Conservation (phyloP, 371 early-diverging fungal genomes). For the Furculomyces boomerangus region DNA sequence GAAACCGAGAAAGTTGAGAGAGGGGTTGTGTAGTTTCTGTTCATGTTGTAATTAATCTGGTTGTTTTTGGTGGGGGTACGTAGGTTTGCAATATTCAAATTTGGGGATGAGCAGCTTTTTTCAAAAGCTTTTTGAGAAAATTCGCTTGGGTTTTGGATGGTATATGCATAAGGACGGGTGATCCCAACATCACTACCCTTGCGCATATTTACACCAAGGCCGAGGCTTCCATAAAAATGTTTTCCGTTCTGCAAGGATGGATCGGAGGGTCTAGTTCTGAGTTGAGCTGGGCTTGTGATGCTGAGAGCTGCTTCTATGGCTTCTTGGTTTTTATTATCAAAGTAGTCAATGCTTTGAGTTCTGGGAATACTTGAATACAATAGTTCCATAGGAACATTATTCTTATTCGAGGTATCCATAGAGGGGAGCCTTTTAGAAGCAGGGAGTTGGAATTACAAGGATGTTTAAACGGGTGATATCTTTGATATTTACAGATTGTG, state of each 20-base stretch:
- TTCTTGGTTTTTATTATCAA: background rate
- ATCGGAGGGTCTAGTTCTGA: background rate
- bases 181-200: background rate
- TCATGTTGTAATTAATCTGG: background rate
- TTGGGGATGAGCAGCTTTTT: conserved; percentile 2
- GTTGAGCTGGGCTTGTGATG: background rate
- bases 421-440: too few relatives aligned
- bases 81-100: background rate
- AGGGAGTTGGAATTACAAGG: too few relatives aligned
- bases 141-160: background rate
- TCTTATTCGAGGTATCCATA: background rate
- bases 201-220: background rate
- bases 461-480: too few relatives aligned
- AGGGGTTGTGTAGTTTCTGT: conserved; percentile 3
- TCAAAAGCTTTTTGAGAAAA: background rate
- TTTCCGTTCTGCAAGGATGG: background rate
- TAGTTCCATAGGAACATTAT: background rate
- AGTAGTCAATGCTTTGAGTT: background rate
- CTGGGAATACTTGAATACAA: background rate
- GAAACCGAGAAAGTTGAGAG: background rate
- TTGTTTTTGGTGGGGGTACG: conserved; percentile 1
- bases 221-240: background rate
- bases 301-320: background rate
- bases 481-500: too few relatives aligned
- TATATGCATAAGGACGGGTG: background rate